phyloP scores from a whole-genome alignment of 176 grass and related monocot genomes.

The Aegilops umbellulata region DNA sequence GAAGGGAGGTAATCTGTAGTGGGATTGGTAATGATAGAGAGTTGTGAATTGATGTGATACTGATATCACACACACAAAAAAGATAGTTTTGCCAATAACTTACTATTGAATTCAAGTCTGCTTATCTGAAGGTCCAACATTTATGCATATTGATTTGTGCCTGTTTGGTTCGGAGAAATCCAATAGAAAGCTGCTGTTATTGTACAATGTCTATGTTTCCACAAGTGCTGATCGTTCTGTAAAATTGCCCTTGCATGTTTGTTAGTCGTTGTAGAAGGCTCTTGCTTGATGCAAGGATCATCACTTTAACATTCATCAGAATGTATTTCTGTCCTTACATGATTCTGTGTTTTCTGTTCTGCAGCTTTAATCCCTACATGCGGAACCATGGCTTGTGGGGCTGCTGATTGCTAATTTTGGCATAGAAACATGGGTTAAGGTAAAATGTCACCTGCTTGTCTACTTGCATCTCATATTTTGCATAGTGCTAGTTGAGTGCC shows the following conservation, averaged over 20 bases:
- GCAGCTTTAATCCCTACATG: conserved; percentile 96
- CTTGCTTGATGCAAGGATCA: background rate
- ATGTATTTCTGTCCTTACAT: background rate
- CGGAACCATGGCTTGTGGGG: conserved; percentile 91
- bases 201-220: background rate
- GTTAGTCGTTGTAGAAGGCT: background rate
- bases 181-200: background rate
- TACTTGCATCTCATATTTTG: background rate
- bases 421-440: conserved; percentile 83
- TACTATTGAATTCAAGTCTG: background rate
- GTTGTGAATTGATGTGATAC: too few species aligned
- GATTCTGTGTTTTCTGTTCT: background rate
- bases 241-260: background rate
- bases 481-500: background rate
- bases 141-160: background rate
- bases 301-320: background rate
- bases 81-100: background rate
- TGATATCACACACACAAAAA: background rate
- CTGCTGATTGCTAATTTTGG: conserved; percentile 97
- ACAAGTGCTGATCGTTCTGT: background rate
- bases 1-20: background rate
- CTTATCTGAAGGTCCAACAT: background rate
- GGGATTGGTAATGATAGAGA: background rate
- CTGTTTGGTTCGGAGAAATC: background rate
- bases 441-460: conserved; percentile 19